Evolutionary conservation across 177 flowering plant genomes (phyloP).

Genomic region (Vitis hybrid): DNA sequence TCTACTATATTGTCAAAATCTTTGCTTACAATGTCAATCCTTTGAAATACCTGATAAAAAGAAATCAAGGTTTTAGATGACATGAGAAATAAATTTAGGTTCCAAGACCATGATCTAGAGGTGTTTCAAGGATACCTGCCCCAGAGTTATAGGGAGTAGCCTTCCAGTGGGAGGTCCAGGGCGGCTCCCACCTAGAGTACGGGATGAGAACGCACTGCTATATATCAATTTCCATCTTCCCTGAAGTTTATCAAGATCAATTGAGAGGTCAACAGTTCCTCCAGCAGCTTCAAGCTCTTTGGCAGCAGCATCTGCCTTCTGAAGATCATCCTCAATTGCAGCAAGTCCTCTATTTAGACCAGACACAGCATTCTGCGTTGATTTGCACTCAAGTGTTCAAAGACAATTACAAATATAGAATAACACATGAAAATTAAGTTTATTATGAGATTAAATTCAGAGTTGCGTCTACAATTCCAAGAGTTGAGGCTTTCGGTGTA

Average conservation of each 20-base stretch:
- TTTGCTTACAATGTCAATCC: constrained; percentile 83
- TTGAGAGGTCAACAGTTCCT: constrained; percentile 73
- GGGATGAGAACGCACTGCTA: constrained; percentile 94
- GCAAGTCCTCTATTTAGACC: constrained; percentile 94
- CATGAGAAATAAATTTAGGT: not conserved
- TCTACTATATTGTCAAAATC: constrained; percentile 97
- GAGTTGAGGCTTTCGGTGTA: not conserved
- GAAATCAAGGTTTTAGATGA: not conserved
- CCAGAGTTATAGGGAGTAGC: constrained; percentile 88
- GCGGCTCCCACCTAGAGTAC: constrained; percentile 93
- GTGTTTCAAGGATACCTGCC: constrained; percentile 55
- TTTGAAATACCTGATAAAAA: constrained; percentile 74
- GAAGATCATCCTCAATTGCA: constrained; percentile 70
- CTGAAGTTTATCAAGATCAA: constrained; percentile 76
- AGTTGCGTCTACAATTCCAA: not conserved
- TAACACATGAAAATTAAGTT: not conserved
- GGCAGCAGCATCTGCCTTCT: constrained; percentile 75
- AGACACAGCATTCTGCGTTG: constrained; percentile 76
- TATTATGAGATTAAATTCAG: not conserved
- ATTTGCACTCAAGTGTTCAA: constrained; percentile 3
- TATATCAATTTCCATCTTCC: constrained; percentile 91
- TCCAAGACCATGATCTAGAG: constrained; percentile 1
- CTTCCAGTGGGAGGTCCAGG: constrained; percentile 95
- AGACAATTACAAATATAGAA: not conserved
- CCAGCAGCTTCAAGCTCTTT: constrained; percentile 76